Evolutionary conservation across 1,284 basidiomycete genomes (phyloP), one percentile per base, ranked within the genome.

Genomic region (Cerioporus squamosus): DNA sequence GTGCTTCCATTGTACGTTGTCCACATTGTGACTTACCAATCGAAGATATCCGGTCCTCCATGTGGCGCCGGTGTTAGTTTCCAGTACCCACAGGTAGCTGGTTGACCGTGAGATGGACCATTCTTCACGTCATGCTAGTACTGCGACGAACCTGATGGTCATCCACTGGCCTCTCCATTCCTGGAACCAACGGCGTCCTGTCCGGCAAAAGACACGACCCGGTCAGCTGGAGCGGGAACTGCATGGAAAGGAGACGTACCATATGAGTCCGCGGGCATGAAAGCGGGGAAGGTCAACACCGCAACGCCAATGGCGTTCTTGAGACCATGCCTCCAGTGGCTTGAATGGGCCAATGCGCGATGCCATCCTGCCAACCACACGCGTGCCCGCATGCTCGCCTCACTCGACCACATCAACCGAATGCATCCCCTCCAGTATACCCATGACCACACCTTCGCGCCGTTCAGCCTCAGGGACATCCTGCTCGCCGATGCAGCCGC

Each of bases 31-130:
- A 62, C 74, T 62, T 56, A 81, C 81, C 36, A 82, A 67, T 53
- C 81, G 77, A 29, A 83, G 68, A 62, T 80, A 81, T 2, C 77
- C 78, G 12, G 78, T 74, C 44, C 80, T 72, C 75, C 78, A 81
- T 10, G 81, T 82, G 43, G 81, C 80, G 15, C 81, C 81, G 0
- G 78, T 80, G 60, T 80, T 83, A 9, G 79, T 81, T 61, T 82
- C 79, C 31, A 82, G 70, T 1, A 83, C 80, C 79, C 80, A 82
- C 1, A 82, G 68, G 66, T 80, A 82, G 29, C 77, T 73, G 44
- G 0, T 17, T 22, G 14, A 29, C 8, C 2, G 15, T 6, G 38
- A 51, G 39, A 10, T 17, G 4, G 7, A 36, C 38, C 9, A 5
- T 22, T 31, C 9, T 20, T 8, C 29, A 36, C 6, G n/a, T 20